Evolutionary conservation across 257 asterid genomes (phyloP), one percentile per base, ranked within the genome.

Genomic region (Nicotiana undulata): DNA sequence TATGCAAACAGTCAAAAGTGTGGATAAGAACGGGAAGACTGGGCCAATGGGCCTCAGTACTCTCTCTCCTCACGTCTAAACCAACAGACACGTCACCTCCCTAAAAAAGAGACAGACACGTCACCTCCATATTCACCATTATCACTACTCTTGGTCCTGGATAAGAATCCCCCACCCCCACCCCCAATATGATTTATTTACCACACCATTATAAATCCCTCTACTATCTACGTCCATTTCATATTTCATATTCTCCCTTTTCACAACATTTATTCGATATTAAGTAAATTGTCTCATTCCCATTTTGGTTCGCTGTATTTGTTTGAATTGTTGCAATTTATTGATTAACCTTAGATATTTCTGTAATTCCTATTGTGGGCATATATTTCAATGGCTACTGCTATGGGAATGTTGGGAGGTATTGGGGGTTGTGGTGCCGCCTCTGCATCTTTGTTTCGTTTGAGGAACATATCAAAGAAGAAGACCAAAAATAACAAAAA

Each of bases 361-460:
- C 3, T 8, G 26, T 72, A 46, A 58, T 83, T n/a, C n/a, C 37
- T 79, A 61, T 18, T 60, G 63, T 28, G 37, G 60, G 1, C 3
- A 26, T 55, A 53, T 9, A 49, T 4, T 31, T 8, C 37, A 82
- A 94, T 94, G 98, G 93, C 91, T 15, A 22, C 91, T 22, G 66
- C 88, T 59, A 74, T 83, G 75, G 88, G 83, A 20, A 53, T 75
- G 82, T 28, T 80, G 82, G 77, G 82, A 17, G 24, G 66, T 68
- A 40, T 88, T 83, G 86, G 87, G 80, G 90, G 89, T 12, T 87
- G 87, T 83, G 88, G 90, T n/a, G 87, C 89, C 44, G 86, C 86
- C 0, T 84, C 89, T 18, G 84, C 85, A 75, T 86, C 86, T 17
- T 86, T 91, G 88, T 76, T 76, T 81, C 91, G 84, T 37, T 82